A percentile compares a stretch with the other conserved stretches of the same genome.
These are phyloP conservation scores for Talaromyces nanjingensis DNA, from an alignment of 495 filamentous ascomycete species.

Conservation along the genomic window DNA sequence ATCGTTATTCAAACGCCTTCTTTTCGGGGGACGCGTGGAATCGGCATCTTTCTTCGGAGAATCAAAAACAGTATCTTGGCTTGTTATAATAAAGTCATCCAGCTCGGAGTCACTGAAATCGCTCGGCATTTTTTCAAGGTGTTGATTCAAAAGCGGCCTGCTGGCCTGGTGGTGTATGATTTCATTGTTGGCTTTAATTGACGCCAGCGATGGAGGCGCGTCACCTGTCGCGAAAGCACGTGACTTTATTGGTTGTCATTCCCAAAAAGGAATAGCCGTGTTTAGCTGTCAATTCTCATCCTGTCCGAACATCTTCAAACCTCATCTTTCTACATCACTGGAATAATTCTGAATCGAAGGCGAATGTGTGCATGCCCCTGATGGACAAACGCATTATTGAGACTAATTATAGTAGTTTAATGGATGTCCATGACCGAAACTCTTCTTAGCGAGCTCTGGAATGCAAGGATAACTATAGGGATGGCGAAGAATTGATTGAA, in stretches of 20 bases:
- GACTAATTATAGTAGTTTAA: background rate
- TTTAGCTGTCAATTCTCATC: background rate
- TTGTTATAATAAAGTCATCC: conserved; percentile 28
- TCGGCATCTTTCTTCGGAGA: conserved; percentile 2
- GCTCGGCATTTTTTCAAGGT: conserved; percentile 9
- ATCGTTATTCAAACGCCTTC: conserved; percentile 21
- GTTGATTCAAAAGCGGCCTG: background rate
- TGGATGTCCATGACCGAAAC: background rate
- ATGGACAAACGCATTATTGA: background rate
- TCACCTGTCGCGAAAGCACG: conserved; percentile 12
- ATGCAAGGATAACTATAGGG: background rate
- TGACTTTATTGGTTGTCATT: background rate
- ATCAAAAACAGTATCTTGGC: conserved; percentile 12
- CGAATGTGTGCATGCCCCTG: background rate
- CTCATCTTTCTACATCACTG: background rate
- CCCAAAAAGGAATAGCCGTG: background rate
- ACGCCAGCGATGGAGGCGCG: conserved; percentile 9
- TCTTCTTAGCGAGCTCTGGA: background rate
- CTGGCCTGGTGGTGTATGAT: background rate
- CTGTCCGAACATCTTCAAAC: background rate
- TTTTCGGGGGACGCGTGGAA: conserved; percentile 27
- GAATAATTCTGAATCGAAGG: background rate
- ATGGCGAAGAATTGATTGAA: background rate
- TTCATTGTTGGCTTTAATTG: background rate
- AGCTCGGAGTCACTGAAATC: conserved; percentile 18